Conservation (phyloP, 2,329 filamentous ascomycete species). For the Emergomyces pasteurianus region DNA sequence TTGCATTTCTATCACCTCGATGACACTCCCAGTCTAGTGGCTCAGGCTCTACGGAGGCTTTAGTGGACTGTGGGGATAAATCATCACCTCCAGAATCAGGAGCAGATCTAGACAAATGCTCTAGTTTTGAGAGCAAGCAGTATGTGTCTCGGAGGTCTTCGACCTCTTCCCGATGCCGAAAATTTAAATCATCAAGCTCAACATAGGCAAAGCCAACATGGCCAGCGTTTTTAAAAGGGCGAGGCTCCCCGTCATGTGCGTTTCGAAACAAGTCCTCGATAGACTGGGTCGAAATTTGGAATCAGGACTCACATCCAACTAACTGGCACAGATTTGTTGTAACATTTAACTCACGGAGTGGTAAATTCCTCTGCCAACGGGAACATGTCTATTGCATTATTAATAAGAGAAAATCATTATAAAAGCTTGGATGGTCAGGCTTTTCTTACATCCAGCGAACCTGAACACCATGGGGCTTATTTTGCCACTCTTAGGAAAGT, state of each 20-base stretch:
- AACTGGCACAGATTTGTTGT: not conserved
- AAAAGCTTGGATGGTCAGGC: not conserved
- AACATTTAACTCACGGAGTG: not conserved
- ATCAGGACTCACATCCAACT: not conserved
- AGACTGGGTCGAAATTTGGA: not conserved
- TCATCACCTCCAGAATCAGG: not conserved
- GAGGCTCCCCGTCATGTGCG: not conserved
- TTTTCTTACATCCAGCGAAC: conserved; percentile 1
- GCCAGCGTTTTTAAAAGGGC: not conserved
- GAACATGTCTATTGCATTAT: conserved; percentile 1
- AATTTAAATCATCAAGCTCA: not conserved
- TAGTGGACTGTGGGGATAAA: not conserved
- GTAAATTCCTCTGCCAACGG: conserved; percentile 1
- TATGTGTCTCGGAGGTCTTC: conserved; percentile 2
- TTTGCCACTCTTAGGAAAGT: not conserved
- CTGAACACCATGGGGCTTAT: not conserved
- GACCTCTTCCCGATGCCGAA: conserved; percentile 1
- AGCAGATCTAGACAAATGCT: not conserved
- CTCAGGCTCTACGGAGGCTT: not conserved
- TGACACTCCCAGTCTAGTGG: not conserved
- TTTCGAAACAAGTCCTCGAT: not conserved
- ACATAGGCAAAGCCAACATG: conserved; percentile 1
- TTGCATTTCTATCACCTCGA: not conserved
- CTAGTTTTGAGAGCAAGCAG: not conserved
- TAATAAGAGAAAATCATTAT: not conserved